A percentile compares a stretch with the other conserved stretches of the same genome.
phyloP scores from a whole-genome alignment of 2,329 filamentous ascomycete species.

The Pseudogymnoascus sp. region DNA sequence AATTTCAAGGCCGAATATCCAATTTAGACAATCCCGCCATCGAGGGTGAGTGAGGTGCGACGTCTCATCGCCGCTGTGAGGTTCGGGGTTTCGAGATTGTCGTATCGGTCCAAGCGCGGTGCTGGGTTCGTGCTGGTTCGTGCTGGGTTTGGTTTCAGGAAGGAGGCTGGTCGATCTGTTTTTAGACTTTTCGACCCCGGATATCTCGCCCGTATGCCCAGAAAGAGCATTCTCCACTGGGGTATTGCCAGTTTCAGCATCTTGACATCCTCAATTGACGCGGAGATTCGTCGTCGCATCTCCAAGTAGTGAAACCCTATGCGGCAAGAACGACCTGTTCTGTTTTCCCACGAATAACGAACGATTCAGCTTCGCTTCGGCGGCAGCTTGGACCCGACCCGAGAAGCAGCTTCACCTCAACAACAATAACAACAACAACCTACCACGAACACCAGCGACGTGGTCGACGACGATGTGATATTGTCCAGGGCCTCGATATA shows the following conservation, averaged over 20 bases:
- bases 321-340: background rate
- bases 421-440: background rate
- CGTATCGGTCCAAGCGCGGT: background rate
- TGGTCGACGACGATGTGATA: background rate
- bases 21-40: background rate
- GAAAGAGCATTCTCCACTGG: background rate
- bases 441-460: background rate
- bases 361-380: background rate
- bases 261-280: background rate
- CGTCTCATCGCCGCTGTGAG: background rate
- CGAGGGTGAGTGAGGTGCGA: conserved; percentile 3
- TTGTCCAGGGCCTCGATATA: background rate
- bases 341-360: conserved; percentile 5
- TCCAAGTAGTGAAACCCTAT: background rate
- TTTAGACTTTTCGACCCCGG: background rate
- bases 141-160: background rate
- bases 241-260: background rate
- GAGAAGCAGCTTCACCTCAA: background rate
- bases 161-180: background rate
- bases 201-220: background rate
- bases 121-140: background rate
- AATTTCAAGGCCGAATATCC: background rate
- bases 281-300: background rate
- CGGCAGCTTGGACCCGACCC: background rate
- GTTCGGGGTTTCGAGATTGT: background rate